These are phyloP conservation scores for Vigna nakashimae DNA, from an alignment of 306 rosid genomes.

Conservation along the genomic window DNA sequence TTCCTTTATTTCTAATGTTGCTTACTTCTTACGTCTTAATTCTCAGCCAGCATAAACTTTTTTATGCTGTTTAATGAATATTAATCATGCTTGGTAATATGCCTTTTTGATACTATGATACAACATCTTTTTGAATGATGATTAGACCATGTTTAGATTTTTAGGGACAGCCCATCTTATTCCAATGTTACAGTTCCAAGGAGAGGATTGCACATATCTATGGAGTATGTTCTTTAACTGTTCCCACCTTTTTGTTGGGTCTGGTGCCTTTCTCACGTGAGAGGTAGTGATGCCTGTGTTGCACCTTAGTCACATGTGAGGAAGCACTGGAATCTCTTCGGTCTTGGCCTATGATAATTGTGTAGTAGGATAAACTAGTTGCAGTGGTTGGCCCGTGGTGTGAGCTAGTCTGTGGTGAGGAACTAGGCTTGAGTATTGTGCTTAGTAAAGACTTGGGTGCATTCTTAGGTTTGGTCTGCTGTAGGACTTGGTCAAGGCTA, in stretches of 20 bases:
- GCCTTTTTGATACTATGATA: slow-evolving; percentile 5
- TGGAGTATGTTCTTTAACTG: neutral
- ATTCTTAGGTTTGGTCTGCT: neutral
- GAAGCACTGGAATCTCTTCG: neutral
- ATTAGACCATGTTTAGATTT: neutral
- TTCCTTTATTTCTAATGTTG: neutral
- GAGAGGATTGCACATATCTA: neutral
- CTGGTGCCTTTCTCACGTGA: neutral
- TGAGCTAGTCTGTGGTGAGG: neutral
- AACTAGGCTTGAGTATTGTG: neutral
- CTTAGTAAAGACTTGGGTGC: neutral
- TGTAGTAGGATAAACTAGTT: neutral
- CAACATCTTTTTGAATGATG: neutral
- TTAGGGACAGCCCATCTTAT: neutral
- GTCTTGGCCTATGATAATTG: neutral
- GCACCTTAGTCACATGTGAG: neutral
- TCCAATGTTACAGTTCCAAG: neutral
- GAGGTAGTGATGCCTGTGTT: neutral
- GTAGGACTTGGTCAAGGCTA: neutral
- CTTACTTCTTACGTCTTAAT: slow-evolving; percentile 13
- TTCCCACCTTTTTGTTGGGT: neutral
- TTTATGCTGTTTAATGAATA: neutral
- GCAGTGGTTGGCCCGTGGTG: neutral
- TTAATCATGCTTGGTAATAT: slow-evolving; percentile 24
- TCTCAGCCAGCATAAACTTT: neutral